These are phyloP conservation scores for Medicago ruthenica DNA, from an alignment of 306 rosid species.

Conservation along the genomic window DNA sequence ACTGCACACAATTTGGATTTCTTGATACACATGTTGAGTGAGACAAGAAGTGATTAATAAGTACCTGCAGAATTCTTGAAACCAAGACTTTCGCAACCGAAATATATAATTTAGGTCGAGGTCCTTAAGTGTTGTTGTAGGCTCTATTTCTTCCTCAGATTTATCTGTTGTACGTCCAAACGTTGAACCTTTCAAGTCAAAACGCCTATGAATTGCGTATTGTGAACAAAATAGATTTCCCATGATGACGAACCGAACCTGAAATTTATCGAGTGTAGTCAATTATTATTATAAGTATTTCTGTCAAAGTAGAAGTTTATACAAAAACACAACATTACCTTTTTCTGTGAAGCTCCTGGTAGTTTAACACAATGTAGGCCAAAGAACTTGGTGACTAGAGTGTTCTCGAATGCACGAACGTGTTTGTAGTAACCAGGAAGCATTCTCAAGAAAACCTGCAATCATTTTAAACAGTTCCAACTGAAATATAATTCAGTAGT, in stretches of 20 bases:
- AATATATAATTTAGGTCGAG: slow-evolving; percentile 91
- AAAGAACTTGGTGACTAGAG: slow-evolving; percentile 86
- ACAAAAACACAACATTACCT: slow-evolving; percentile 58
- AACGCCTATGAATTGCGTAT: slow-evolving; percentile 77
- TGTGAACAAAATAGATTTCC: slow-evolving; percentile 95
- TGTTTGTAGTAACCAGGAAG: slow-evolving; percentile 97
- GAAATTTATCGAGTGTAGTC: slow-evolving; percentile 44
- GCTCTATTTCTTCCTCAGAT: slow-evolving; percentile 81
- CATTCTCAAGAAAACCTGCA: slow-evolving; percentile 90
- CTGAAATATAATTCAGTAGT: slow-evolving; percentile 44
- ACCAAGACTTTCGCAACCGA: slow-evolving; percentile 81
- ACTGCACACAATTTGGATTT: neutral
- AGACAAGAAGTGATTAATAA: slow-evolving; percentile 52
- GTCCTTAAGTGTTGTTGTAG: slow-evolving; percentile 95
- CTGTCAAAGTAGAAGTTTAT: slow-evolving; percentile 6
- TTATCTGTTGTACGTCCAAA: slow-evolving; percentile 90
- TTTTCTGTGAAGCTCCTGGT: slow-evolving; percentile 85
- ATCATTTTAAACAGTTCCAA: slow-evolving; percentile 47
- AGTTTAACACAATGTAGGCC: slow-evolving; percentile 96
- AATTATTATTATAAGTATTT: slow-evolving; percentile 30
- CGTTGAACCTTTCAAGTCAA: slow-evolving; percentile 95
- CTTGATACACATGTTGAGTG: neutral
- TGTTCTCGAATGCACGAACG: slow-evolving; percentile 85
- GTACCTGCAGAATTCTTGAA: slow-evolving; percentile 85
- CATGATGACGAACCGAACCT: slow-evolving; percentile 99